These are phyloP conservation scores for Lipomyces chichibuensis DNA, from an alignment of 805 yeast genomes.

Conservation along the genomic window DNA sequence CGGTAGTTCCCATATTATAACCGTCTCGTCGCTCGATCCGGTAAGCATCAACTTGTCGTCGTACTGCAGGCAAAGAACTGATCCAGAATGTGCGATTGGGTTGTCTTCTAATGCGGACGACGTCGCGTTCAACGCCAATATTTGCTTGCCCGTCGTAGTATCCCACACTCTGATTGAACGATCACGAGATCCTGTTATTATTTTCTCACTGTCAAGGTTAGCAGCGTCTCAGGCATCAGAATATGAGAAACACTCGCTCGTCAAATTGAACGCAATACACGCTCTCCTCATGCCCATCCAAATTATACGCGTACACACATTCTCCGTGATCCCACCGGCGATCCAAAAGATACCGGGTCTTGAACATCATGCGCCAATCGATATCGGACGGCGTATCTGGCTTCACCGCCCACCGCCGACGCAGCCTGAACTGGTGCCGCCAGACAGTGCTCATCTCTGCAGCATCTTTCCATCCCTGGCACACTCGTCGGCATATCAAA, in stretches of 20 bases:
- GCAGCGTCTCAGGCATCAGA: not conserved
- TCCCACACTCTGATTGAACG: slow-evolving; percentile 45
- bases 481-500: slow-evolving; percentile 26
- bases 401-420: slow-evolving; percentile 18
- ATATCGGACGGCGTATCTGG: slow-evolving; percentile 16
- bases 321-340: slow-evolving; percentile 40
- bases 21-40: slow-evolving; percentile 44
- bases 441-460: slow-evolving; percentile 21
- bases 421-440: slow-evolving; percentile 21
- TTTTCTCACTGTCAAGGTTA: slow-evolving; percentile 50
- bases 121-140: slow-evolving; percentile 32
- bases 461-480: slow-evolving; percentile 21
- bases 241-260: not conserved
- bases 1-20: slow-evolving; percentile 43
- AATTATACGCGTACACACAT: slow-evolving; percentile 28
- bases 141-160: slow-evolving; percentile 32
- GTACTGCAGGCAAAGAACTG: slow-evolving; percentile 42
- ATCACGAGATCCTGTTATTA: slow-evolving; percentile 76
- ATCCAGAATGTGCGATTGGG: slow-evolving; percentile 40
- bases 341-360: slow-evolving; percentile 38
- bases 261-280: slow-evolving; percentile 79
- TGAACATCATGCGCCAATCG: slow-evolving; percentile 39
- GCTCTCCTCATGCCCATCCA: slow-evolving; percentile 77
- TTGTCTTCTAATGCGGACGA: slow-evolving; percentile 4
- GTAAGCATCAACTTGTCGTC: slow-evolving; percentile 41